Evolutionary conservation across 1,284 basidiomycete species (phyloP).

Genomic region (Peniophora sp.): DNA sequence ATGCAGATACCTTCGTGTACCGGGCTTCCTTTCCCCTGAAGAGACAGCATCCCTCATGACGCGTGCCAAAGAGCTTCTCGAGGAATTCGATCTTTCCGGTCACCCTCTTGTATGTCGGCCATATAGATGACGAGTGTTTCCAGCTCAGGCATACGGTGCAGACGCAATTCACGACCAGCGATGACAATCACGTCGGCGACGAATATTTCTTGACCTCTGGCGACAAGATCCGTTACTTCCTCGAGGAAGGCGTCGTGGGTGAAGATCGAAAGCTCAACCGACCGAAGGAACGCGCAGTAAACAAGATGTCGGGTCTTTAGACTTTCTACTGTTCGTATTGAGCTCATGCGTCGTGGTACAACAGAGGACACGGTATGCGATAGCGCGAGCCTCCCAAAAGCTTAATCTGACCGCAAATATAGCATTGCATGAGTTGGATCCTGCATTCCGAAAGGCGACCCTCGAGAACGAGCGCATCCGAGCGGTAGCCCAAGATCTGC

Average conservation of each 20-base stretch:
- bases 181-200: slow-evolving; percentile 78
- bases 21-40: slow-evolving; percentile 55
- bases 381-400: too few relatives aligned
- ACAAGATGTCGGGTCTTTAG: slow-evolving; percentile 54
- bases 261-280: slow-evolving; percentile 58
- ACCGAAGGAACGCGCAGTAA: slow-evolving; percentile 72
- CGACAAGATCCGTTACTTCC: slow-evolving; percentile 88
- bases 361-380: slow-evolving; percentile 52
- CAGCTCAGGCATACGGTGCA: slow-evolving; percentile 26
- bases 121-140: too few relatives aligned
- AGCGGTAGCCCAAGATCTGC: slow-evolving; percentile 63
- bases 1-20: slow-evolving; percentile 72
- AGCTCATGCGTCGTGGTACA: too few relatives aligned
- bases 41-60: slow-evolving; percentile 58
- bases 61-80: slow-evolving; percentile 67
- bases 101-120: slow-evolving; percentile 74
- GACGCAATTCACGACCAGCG: slow-evolving; percentile 85
- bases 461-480: slow-evolving; percentile 67
- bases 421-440: slow-evolving; percentile 82
- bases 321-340: too few relatives aligned
- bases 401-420: too few relatives aligned
- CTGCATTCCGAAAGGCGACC: slow-evolving; percentile 71
- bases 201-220: slow-evolving; percentile 89
- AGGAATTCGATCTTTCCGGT: slow-evolving; percentile 64
- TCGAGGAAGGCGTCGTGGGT: slow-evolving; percentile 77